phyloP scores from a whole-genome alignment of 179 eudicot species.

The Silene coronaria region DNA sequence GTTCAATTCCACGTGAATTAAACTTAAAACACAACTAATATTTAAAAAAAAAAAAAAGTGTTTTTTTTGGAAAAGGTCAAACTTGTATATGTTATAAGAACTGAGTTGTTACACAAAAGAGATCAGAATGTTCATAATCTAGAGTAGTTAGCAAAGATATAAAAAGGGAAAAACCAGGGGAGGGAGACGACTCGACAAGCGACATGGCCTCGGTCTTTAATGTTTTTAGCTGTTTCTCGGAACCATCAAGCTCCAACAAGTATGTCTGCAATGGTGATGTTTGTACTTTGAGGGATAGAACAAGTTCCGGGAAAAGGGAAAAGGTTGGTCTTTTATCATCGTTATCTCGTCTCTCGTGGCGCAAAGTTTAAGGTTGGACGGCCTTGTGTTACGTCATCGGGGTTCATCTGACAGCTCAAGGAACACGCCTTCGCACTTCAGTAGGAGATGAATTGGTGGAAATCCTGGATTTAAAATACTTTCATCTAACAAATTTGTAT shows the following conservation, averaged over 20 bases:
- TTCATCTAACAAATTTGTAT: neutral
- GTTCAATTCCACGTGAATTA: conserved; percentile 20
- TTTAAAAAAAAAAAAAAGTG: neutral
- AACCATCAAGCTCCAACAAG: conserved; percentile 23
- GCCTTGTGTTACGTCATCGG: neutral
- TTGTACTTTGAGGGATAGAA: conserved; percentile 21
- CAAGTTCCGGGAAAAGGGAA: conserved; percentile 16
- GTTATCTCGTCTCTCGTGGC: conserved; percentile 14
- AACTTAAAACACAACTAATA: neutral
- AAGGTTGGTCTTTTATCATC: conserved; percentile 20
- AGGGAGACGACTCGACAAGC: neutral
- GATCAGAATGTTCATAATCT: neutral
- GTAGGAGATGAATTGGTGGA: neutral
- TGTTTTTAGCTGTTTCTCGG: conserved; percentile 27
- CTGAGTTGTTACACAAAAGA: neutral
- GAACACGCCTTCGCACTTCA: neutral
- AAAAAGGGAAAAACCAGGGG: neutral
- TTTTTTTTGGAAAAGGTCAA: neutral
- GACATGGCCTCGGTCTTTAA: conserved; percentile 26
- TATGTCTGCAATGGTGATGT: conserved; percentile 35
- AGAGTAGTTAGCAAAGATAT: neutral
- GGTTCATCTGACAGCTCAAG: neutral
- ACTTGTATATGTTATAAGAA: conserved; percentile 5
- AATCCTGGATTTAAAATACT: neutral
- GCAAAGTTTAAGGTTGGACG: conserved; percentile 3